Base-by-base conservation (phyloP, 257 asterid species). In the Prunella vulgaris region DNA sequence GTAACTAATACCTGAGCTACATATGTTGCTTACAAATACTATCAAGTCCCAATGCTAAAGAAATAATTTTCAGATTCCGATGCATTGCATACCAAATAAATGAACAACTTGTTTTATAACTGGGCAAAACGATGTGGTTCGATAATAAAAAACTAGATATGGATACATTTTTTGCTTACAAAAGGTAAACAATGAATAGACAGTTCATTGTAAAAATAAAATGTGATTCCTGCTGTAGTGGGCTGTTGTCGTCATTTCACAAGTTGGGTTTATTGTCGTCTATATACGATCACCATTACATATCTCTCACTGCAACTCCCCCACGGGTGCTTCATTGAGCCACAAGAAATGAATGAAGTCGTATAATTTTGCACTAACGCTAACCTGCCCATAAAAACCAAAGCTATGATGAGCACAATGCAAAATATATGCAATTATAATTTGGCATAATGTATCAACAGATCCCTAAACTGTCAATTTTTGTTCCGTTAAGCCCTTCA, bases 261-360 rank as follows among this genome's bases (percentile, higher is more conserved):
- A 10, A 59, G 33, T 53, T 24, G 48, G 49, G 56, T 46, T 28
- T 32, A 53, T 53, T 75, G 42, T 33, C 56, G 58, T 75, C 54
- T 60, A 4, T 35, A 21, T 53, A 63, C 56, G 22, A 30, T 60
- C 56, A 5, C 27, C 28, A 30, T 5, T 4, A 33, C 12, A 25
- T 20, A 10, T 5, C 14, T 37, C 25, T 86, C 70, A 93, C 79
- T 87, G 95, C 86, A 93, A 69, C 82, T 94, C 99, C 59, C 99
- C 97, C 74, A 94, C 99, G 0, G 96, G 99, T 24, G 97, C 98
- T 80, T 93, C 97, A 52, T 88, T 93, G 62, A 93, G 97, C 98
- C 96, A 93, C 79, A 93, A 80, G 83, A 88, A 93, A 78, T 93
- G 98, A 73, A 87, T 94, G 89, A 90, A 93, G 72, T 94, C 97